Evolutionary conservation across 768 basidiomycete genomes (phyloP).

Genomic region (Suillus subluteus): DNA sequence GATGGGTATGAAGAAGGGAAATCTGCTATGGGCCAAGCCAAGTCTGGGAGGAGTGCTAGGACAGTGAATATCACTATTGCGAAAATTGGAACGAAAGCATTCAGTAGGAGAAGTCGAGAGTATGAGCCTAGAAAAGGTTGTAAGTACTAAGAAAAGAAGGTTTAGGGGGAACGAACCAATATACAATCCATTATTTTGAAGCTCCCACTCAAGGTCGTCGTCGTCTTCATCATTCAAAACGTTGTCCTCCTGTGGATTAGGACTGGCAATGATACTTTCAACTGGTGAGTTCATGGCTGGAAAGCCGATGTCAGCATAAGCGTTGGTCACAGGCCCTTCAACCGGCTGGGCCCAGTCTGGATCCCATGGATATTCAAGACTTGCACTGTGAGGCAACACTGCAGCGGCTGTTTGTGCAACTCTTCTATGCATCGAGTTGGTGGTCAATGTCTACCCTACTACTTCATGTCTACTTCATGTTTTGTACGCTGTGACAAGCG

Average conservation of each 20-base stretch:
- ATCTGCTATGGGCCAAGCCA: conserved; percentile 48
- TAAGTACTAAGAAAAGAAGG: not conserved
- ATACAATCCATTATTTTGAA: conserved; percentile 55
- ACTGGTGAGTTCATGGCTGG: conserved; percentile 35
- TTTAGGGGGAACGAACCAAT: conserved; percentile 38
- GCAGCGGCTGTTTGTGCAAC: conserved; percentile 35
- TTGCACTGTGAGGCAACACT: conserved; percentile 27
- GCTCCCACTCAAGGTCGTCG: conserved; percentile 44
- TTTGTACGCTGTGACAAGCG: not conserved
- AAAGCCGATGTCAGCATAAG: conserved; percentile 27
- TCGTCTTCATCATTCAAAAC: conserved; percentile 41
- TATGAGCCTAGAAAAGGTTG: conserved; percentile 58
- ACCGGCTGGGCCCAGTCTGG: conserved; percentile 14
- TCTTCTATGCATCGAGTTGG: conserved; percentile 32
- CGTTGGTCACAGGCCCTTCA: not conserved
- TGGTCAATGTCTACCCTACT: not conserved
- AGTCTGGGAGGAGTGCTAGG: conserved; percentile 51
- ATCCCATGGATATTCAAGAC: conserved; percentile 20
- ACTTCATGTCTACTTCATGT: not conserved
- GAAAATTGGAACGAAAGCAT: conserved; percentile 62
- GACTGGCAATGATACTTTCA: conserved; percentile 36
- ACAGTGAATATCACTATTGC: conserved; percentile 51
- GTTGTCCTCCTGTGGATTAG: conserved; percentile 41
- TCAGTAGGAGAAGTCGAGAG: conserved; percentile 52
- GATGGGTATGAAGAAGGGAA: conserved; percentile 45